Conservation (phyloP, 345 rosid species). For the Noccaea caerulescens region DNA sequence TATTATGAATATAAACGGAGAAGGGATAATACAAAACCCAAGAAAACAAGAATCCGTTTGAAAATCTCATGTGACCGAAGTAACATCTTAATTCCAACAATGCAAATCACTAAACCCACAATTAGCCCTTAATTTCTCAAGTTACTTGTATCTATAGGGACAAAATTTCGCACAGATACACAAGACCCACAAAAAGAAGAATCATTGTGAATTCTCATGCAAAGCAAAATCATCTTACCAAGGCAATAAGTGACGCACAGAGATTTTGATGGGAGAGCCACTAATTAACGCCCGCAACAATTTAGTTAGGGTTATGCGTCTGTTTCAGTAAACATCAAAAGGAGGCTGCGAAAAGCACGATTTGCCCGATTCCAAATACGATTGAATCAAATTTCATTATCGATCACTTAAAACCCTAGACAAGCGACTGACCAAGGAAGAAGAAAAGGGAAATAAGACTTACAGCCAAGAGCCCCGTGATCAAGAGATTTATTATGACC, state of each 20-base stretch:
- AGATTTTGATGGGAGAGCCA: constrained; percentile 24
- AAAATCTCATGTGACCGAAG: not conserved
- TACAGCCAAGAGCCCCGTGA: not conserved
- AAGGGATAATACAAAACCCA: not conserved
- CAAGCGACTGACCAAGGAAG: not conserved
- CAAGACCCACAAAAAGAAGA: not conserved
- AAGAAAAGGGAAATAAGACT: not conserved
- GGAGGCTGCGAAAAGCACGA: not conserved
- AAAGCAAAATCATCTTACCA: constrained; percentile 24
- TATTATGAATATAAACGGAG: not conserved
- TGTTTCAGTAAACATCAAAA: no score
- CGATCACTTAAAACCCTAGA: constrained; percentile 9
- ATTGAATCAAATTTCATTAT: not conserved
- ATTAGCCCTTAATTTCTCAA: not conserved
- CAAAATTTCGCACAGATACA: not conserved
- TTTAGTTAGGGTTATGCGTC: not conserved
- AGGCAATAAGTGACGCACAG: not conserved
- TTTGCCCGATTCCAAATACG: not conserved
- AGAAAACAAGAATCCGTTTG: not conserved
- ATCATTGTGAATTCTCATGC: not conserved
- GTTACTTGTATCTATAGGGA: not conserved
- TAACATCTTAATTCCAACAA: not conserved
- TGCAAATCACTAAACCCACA: not conserved
- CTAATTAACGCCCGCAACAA: not conserved
- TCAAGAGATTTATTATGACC: not conserved